Evolutionary conservation across 768 basidiomycete species (phyloP).

Genomic region (Chalciporus piperatus): DNA sequence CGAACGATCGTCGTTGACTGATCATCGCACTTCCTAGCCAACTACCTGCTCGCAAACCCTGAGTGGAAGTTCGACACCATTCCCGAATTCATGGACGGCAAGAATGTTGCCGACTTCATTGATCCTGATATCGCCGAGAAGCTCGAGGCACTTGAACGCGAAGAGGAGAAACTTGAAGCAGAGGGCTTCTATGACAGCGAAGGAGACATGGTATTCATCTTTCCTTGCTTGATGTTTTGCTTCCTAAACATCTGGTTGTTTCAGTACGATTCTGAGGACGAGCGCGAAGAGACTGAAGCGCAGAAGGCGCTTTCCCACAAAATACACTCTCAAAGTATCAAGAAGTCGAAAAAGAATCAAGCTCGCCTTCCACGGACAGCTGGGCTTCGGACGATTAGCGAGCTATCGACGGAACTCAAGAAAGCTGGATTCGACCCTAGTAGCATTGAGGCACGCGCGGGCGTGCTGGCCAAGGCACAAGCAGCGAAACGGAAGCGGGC

Average conservation of each 20-base stretch:
- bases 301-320: conserved; percentile 59
- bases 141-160: conserved; percentile 93
- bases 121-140: conserved; percentile 97
- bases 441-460: conserved; percentile 84
- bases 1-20: conserved; percentile 1
- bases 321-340: conserved; percentile 70
- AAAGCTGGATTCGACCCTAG: conserved; percentile 88
- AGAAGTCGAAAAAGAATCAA: conserved; percentile 86
- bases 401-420: conserved; percentile 80
- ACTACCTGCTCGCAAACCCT: conserved; percentile 83
- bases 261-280: conserved; percentile 66
- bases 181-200: conserved; percentile 96
- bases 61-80: conserved; percentile 96
- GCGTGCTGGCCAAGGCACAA: conserved; percentile 71
- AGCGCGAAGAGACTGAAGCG: conserved; percentile 69
- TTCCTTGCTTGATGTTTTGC: neutral
- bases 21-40: conserved; percentile 58
- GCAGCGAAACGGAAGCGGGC: conserved; percentile 61
- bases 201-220: conserved; percentile 68
- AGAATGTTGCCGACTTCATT: conserved; percentile 98
- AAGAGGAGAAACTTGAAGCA: conserved; percentile 90
- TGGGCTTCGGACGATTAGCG: conserved; percentile 60
- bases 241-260: neutral
- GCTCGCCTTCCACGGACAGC: conserved; percentile 74
- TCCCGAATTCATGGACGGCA: conserved; percentile 99